Evolutionary conservation across 352 stramenopile species (phyloP).

Genomic region (Blastocystis sp.): DNA sequence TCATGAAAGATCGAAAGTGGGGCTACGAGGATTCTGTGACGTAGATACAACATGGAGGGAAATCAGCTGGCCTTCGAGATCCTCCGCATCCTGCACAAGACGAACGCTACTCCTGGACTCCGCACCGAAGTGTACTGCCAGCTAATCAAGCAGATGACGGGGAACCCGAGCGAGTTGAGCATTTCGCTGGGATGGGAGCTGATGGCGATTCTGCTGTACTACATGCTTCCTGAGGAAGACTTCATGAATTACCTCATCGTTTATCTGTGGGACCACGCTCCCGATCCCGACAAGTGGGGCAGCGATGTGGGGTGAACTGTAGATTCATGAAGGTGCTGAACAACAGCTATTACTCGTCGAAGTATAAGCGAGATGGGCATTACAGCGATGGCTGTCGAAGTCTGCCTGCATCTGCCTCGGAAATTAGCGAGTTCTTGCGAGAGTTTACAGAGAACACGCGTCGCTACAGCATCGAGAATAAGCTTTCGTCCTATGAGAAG

Average conservation of each 20-base stretch:
- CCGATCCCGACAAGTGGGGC: not conserved
- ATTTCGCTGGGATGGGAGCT: slow-evolving; percentile 67
- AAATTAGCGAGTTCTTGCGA: slow-evolving; percentile 11
- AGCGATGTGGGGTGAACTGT: not conserved
- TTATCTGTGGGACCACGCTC: slow-evolving; percentile 65
- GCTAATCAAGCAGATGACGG: slow-evolving; percentile 70
- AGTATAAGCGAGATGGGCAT: not conserved
- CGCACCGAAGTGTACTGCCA: slow-evolving; percentile 69
- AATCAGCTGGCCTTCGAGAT: slow-evolving; percentile 65
- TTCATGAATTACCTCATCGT: slow-evolving; percentile 68
- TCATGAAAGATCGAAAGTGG: slow-evolving; percentile 68
- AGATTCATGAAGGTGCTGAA: slow-evolving; percentile 47
- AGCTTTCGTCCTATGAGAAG: not conserved
- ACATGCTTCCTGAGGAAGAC: slow-evolving; percentile 66
- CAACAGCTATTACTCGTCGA: slow-evolving; percentile 39
- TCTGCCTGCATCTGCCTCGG: not conserved
- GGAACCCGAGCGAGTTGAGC: slow-evolving; percentile 65
- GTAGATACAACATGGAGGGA: slow-evolving; percentile 60
- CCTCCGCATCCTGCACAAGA: slow-evolving; percentile 58
- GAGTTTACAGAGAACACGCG: slow-evolving; percentile 1
- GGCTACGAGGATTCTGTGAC: not conserved
- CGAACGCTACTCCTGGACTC: slow-evolving; percentile 61
- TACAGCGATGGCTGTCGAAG: not conserved
- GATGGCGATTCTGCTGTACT: slow-evolving; percentile 65
- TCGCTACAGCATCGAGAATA: slow-evolving; percentile 30